Evolutionary conservation across 352 stramenopile species (phyloP).

Genomic region (Globisporangium nunn): DNA sequence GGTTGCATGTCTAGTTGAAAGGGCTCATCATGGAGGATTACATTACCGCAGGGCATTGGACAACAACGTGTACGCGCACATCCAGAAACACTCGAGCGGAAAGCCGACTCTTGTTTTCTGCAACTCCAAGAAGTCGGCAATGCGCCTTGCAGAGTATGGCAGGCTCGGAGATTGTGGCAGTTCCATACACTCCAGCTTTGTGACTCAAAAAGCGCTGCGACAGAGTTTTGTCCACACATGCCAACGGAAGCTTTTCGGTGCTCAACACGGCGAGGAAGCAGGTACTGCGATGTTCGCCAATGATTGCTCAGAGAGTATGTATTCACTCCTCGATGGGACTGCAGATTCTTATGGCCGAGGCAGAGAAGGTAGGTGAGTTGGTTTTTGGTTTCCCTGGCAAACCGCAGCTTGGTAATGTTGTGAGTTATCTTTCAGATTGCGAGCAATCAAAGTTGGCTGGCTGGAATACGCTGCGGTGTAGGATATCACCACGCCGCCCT

Average conservation of each 20-base stretch:
- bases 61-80: constrained; percentile 27
- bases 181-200: not conserved
- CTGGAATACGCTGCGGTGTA: constrained; percentile 13
- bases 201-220: not conserved
- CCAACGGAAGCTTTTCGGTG: not conserved
- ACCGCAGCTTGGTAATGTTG: not conserved
- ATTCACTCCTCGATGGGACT: not conserved
- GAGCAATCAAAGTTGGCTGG: constrained; percentile 8
- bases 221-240: constrained; percentile 2
- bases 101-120: constrained; percentile 62
- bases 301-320: not conserved
- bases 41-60: constrained; percentile 18
- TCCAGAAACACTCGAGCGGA: constrained; percentile 30
- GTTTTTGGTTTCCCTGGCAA: not conserved
- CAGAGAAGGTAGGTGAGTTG: constrained; percentile 1
- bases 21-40: constrained; percentile 19
- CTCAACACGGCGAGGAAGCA: constrained; percentile 6
- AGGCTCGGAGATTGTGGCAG: not conserved
- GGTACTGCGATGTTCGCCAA: not conserved
- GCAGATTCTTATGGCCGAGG: constrained; percentile 7
- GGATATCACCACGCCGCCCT: constrained; percentile 36
- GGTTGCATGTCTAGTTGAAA: not conserved
- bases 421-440: constrained; percentile 7
- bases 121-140: constrained; percentile 21
- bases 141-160: constrained; percentile 20